Evolutionary conservation across 495 filamentous ascomycete genomes (phyloP).

Genomic region (Beverwykella pulmonaria): DNA sequence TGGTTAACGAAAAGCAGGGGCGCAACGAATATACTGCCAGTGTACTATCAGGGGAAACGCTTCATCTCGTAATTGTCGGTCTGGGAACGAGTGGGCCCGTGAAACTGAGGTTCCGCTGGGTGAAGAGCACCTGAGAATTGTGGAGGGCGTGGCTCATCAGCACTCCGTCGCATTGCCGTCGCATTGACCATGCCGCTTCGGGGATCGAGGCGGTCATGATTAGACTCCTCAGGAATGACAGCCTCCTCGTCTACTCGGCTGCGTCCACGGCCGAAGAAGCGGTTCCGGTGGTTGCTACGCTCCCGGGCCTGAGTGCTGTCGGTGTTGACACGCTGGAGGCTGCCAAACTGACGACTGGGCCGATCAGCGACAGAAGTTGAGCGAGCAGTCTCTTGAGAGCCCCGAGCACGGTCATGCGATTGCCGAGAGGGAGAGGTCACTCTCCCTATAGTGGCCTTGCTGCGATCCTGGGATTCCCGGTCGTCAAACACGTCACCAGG

Average conservation of each 20-base stretch:
- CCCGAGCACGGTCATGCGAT: slow-evolving; percentile 34
- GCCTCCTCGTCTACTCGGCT: slow-evolving; percentile 41
- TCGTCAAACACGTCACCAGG: slow-evolving; percentile 72
- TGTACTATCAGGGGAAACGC: slow-evolving; percentile 28
- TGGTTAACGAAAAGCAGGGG: no score
- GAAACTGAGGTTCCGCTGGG: slow-evolving; percentile 15
- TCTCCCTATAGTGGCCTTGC: slow-evolving; percentile 26
- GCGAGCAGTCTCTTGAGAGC: slow-evolving; percentile 36
- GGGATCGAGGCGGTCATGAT: slow-evolving; percentile 42
- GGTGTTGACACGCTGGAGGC: slow-evolving; percentile 38
- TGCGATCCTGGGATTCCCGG: slow-evolving; percentile 32
- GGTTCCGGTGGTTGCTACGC: slow-evolving; percentile 43
- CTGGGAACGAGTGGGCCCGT: slow-evolving; percentile 29
- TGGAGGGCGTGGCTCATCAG: slow-evolving; percentile 17
- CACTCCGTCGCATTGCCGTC: slow-evolving; percentile 36
- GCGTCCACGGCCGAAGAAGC: slow-evolving; percentile 44
- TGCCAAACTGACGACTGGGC: slow-evolving; percentile 13
- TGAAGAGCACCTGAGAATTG: slow-evolving; percentile 28
- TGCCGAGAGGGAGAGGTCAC: slow-evolving; percentile 36
- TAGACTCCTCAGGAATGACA: slow-evolving; percentile 45
- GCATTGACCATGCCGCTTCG: slow-evolving; percentile 41
- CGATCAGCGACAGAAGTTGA: slow-evolving; percentile 36
- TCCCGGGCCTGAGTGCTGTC: slow-evolving; percentile 29
- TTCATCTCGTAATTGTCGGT: slow-evolving; percentile 45
- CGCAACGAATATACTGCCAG: no score